Base-by-base conservation (phyloP, 73 alveolate genomes). In the Halteria grandinella region DNA sequence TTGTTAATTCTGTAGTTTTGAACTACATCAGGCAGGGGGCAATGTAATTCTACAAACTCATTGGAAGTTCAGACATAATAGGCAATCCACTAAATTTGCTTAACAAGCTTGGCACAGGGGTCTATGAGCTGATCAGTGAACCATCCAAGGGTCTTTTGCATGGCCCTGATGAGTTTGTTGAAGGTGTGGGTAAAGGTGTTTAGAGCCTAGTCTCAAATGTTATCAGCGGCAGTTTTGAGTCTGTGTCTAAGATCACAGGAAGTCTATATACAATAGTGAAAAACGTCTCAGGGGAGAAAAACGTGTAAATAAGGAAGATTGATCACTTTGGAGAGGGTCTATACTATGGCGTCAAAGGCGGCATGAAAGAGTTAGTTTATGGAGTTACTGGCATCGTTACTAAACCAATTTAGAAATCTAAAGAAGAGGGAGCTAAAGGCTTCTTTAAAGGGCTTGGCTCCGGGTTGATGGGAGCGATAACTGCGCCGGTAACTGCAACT, bases 131-230 rank as follows among this genome's bases (percentile, higher is more conserved):
- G 69, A 80, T 91, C 31, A 91, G 88, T 78, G 99, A 91, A 51
- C 99, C 99, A 0, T 66, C 90, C 34, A 91, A 91, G 64, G 99
- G 99, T 21, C 83, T 94, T 23, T 40, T 92, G 33, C 54, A 85
- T 37, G 97, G 99, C 15, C 99, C 99, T 8, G 83, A 80, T 50
- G 96, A 86, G 59, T 94, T 94, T 40, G 97, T 92, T 37, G 89
- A 77, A 50, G 99, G 99, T 20, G 73, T 94, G 25, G 99, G 97
- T 24, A 94, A 77, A 86, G 99, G 99, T 36, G 92, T 92, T 62
- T 72, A 85, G 28, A 69, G 94, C 8, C 69, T 94, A 27, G 88
- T 92, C 18, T 51, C 93, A 0, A 83, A 83, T 15, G 90, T 91
- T 0, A 81, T 92, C 10, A 84, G 92, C 23, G 97, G 97, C 12